Evolutionary conservation across 805 yeast species (phyloP).

Genomic region (Saccharomycodes ludwigii): DNA sequence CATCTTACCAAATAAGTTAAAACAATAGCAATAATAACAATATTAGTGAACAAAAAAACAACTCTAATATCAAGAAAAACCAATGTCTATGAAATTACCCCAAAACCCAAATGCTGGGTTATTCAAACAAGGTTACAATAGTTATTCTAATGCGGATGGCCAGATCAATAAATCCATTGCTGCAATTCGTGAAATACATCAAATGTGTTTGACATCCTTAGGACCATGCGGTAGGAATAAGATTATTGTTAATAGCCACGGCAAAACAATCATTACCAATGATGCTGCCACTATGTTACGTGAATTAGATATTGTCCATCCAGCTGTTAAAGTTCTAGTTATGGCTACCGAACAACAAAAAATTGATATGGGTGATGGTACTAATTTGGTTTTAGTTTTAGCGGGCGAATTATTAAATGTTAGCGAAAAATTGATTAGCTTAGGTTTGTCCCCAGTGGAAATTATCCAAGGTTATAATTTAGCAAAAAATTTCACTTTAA

Average conservation of each 20-base stretch:
- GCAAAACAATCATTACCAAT: slow-evolving; percentile 79
- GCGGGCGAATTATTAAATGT: slow-evolving; percentile 87
- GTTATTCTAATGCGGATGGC: slow-evolving; percentile 82
- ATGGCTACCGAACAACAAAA: slow-evolving; percentile 98
- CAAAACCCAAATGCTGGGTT: slow-evolving; percentile 87
- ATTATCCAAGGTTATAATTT: slow-evolving; percentile 84
- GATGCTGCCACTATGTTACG: slow-evolving; percentile 97
- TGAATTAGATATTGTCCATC: slow-evolving; percentile 90
- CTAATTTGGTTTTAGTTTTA: slow-evolving; percentile 79
- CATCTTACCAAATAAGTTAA: too few relatives aligned
- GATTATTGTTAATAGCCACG: slow-evolving; percentile 81
- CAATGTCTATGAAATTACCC: slow-evolving; percentile 84
- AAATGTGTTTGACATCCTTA: slow-evolving; percentile 85
- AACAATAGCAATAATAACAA: too few relatives aligned
- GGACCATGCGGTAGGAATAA: slow-evolving; percentile 98
- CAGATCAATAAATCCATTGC: slow-evolving; percentile 86
- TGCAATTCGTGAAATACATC: slow-evolving; percentile 87
- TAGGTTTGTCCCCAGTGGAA: slow-evolving; percentile 87
- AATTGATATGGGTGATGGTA: slow-evolving; percentile 92
- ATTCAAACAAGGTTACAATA: slow-evolving; percentile 90
- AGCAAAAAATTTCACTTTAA: slow-evolving; percentile 67
- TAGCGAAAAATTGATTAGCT: slow-evolving; percentile 70
- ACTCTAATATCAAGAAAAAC: too few relatives aligned
- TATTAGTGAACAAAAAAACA: too few relatives aligned
- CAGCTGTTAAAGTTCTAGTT: slow-evolving; percentile 89